These are phyloP conservation scores for Daucus carota DNA, from an alignment of 129 eudicot species.

Conservation along the genomic window DNA sequence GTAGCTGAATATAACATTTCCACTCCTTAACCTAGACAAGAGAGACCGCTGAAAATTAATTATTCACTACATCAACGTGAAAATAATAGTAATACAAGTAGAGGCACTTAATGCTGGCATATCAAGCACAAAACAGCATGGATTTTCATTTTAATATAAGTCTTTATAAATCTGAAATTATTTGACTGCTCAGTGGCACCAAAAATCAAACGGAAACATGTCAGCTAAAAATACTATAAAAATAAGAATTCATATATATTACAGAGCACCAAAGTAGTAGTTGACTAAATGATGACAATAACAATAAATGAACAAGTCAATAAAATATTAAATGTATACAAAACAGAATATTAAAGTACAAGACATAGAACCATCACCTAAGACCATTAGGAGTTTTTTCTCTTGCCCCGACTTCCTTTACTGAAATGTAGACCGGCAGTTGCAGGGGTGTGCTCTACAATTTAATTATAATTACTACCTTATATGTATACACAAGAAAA, in stretches of 20 bases:
- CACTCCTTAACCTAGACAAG: slow-evolving; percentile 67
- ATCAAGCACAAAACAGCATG: background rate
- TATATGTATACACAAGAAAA: background rate
- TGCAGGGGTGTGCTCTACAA: slow-evolving; percentile 46
- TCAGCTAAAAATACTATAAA: background rate
- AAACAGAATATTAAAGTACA: background rate
- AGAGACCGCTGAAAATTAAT: slow-evolving; percentile 12
- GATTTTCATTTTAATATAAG: background rate
- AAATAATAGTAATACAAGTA: slow-evolving; percentile 1
- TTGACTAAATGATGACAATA: background rate
- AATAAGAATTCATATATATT: background rate
- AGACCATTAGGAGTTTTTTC: slow-evolving; percentile 34
- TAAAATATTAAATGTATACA: background rate
- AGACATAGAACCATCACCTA: background rate
- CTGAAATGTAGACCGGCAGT: slow-evolving; percentile 63
- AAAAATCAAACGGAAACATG: background rate
- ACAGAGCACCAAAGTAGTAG: background rate
- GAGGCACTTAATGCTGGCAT: background rate
- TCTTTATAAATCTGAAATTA: background rate
- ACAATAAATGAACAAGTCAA: background rate
- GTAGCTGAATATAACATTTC: slow-evolving; percentile 88
- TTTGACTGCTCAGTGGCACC: background rate
- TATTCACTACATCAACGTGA: slow-evolving; percentile 1
- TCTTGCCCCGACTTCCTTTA: slow-evolving; percentile 73
- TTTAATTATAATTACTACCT: slow-evolving; percentile 4